Evolutionary conservation across 2,329 filamentous ascomycete genomes (phyloP), one percentile per base, ranked within the genome.

Genomic region (Trichophyton verrucosum): DNA sequence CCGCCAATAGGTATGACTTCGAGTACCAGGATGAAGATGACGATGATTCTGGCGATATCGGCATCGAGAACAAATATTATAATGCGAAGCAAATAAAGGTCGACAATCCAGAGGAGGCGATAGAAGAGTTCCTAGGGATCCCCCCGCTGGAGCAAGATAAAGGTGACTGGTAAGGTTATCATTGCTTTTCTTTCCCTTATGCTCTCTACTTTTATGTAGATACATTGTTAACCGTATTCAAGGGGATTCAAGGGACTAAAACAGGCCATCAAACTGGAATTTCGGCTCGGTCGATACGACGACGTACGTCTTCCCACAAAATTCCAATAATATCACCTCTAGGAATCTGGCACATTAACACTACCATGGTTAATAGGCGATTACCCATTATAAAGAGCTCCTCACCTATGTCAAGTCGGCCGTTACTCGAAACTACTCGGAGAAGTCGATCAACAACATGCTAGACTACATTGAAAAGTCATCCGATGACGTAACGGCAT

Each of bases 401-500:
- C 84, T 99, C 65, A 97, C 91, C 55, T 99, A 97, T 70, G 91
- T 97, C 77, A 96, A 94, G 74, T 95, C 89, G 2, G 92, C 92
- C 6, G 92, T 99, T 55, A 97, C 94, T 46, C 86, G 94, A 64
- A 99, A 97, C 76, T 97, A 97, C 76, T 96, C 94, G 1, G 94
- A 99, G 75, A 97, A 97, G 74, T 97, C 92, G 11, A 96, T 99
- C 78, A 97, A 97, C 77, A 97, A 96, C 74, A 96, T 99, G 86
- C 85, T 99, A 55, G 94, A 97, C 76, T 95, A 88, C 72, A 94
- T 99, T 66, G 92, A 97, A 74, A 97, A 96, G 76, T 88, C 84
- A n/a, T 86, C 86, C 61, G 84, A 87, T 65, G 81, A 85, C 63
- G 82, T 85, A 6, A 83, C 85, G 49, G 86, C 88, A 24, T 87